Conservation (phyloP, 768 basidiomycete genomes). For the Cubamyces lactineus region DNA sequence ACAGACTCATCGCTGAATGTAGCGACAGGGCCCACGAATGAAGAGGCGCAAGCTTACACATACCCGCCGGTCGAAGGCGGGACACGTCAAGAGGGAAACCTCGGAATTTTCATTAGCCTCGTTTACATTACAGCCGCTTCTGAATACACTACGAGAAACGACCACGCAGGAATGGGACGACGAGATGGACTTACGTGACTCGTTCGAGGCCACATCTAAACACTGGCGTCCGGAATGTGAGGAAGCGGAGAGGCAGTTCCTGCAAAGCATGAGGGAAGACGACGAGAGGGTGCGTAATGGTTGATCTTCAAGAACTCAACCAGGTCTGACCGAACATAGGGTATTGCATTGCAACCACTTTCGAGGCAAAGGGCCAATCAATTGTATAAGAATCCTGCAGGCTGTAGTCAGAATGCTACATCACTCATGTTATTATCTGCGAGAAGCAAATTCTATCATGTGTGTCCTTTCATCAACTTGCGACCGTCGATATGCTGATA, state of each 20-base stretch:
- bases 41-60: conserved; percentile 19
- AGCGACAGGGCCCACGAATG: neutral
- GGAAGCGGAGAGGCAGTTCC: conserved; percentile 34
- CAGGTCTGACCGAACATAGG: neutral
- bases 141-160: conserved; percentile 8
- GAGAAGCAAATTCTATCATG: conserved; percentile 4
- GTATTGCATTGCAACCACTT: neutral
- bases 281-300: conserved; percentile 30
- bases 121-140: conserved; percentile 5
- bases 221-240: conserved; percentile 40
- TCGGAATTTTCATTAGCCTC: neutral
- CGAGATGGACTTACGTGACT: conserved; percentile 13
- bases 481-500: neutral
- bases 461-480: neutral
- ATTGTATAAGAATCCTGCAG: neutral
- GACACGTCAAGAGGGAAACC: neutral
- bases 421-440: neutral
- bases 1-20: too few species aligned
- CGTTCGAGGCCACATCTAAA: conserved; percentile 42
- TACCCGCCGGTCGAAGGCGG: neutral
- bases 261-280: conserved; percentile 26
- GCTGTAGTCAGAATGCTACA: too few species aligned
- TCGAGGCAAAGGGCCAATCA: neutral
- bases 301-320: neutral
- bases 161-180: neutral